phyloP scores from a whole-genome alignment of 305 asterid species.

The Solanum hybrid region DNA sequence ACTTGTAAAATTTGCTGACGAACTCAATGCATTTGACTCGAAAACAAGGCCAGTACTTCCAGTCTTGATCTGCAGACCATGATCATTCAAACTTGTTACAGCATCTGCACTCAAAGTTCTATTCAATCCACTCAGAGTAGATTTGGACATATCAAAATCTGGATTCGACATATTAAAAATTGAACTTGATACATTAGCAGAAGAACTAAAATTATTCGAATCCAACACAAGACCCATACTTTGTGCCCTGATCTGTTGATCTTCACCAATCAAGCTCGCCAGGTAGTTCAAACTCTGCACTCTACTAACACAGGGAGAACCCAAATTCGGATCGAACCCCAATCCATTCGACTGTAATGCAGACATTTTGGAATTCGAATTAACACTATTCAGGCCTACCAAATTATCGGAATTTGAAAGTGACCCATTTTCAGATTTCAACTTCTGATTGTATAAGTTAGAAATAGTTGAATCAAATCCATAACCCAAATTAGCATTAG shows the following conservation, averaged over 20 bases:
- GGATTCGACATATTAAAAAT: not conserved
- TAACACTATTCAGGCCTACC: not conserved
- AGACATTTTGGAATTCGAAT: not conserved
- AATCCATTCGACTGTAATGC: not conserved
- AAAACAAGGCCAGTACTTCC: not conserved
- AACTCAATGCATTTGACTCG: not conserved
- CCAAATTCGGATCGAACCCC: not conserved
- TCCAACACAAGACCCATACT: slow-evolving; percentile 11
- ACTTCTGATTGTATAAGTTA: slow-evolving; percentile 33
- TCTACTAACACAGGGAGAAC: not conserved
- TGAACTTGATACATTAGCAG: not conserved
- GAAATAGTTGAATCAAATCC: slow-evolving; percentile 22
- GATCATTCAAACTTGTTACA: not conserved
- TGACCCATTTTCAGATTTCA: slow-evolving; percentile 14
- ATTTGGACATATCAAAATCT: not conserved
- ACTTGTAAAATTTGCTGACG: not conserved
- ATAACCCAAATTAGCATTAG: slow-evolving; percentile 13
- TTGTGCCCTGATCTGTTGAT: slow-evolving; percentile 20
- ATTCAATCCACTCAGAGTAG: not conserved
- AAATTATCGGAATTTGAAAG: slow-evolving; percentile 10
- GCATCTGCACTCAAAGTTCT: slow-evolving; percentile 5
- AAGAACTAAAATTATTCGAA: slow-evolving; percentile 7
- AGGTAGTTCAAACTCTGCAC: not conserved
- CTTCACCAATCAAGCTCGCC: slow-evolving; percentile 15
- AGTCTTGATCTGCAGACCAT: not conserved